Conservation (phyloP, 495 filamentous ascomycete species). For the Wilcoxina mikolae region DNA sequence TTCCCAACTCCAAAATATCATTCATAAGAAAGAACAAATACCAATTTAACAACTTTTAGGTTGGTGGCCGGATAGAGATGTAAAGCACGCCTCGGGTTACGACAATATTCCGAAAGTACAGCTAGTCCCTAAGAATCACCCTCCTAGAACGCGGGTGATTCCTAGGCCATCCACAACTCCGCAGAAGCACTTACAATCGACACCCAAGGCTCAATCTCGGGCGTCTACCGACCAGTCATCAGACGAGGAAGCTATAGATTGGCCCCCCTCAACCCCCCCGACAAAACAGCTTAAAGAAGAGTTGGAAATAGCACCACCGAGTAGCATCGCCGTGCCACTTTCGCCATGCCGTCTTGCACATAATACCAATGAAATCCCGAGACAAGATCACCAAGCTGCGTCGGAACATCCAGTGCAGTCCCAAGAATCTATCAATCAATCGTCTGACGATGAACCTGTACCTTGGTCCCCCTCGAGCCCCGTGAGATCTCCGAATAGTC, state of each 20-base stretch:
- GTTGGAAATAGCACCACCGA: background rate
- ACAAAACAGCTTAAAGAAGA: background rate
- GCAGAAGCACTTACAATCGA: too few species aligned
- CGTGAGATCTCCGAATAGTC: too few species aligned
- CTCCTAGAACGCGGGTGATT: slow-evolving; percentile 3
- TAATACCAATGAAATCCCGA: background rate
- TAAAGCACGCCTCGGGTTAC: slow-evolving; percentile 15
- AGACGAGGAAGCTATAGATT: background rate
- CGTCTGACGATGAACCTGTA: too few species aligned
- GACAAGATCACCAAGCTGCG: too few species aligned
- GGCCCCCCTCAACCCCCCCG: background rate
- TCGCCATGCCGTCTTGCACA: background rate
- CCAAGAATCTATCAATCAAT: too few species aligned
- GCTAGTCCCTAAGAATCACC: slow-evolving; percentile 11
- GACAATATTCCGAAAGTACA: slow-evolving; percentile 13
- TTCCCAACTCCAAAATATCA: too few species aligned
- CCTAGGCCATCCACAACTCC: too few species aligned
- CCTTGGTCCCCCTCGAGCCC: too few species aligned
- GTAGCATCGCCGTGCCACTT: background rate
- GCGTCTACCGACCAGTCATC: background rate
- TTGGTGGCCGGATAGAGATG: slow-evolving; percentile 10
- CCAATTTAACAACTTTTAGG: slow-evolving; percentile 15
- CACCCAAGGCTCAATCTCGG: background rate
- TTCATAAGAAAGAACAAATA: too few species aligned
- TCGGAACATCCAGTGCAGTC: too few species aligned